Conservation (phyloP, 2,329 filamentous ascomycete species). For the Fusarium nodosum region DNA sequence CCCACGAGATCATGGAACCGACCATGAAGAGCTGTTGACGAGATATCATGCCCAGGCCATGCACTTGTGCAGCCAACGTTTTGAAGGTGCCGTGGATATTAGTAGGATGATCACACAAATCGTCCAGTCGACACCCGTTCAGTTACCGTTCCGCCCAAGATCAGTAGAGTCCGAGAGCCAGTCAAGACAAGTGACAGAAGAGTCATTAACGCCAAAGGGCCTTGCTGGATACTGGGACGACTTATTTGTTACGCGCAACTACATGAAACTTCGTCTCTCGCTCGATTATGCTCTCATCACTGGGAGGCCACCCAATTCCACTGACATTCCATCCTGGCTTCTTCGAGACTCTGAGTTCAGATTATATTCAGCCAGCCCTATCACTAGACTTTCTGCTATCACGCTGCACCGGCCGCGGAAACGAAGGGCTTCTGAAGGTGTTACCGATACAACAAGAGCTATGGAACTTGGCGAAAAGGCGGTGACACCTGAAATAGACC, state of each 20-base stretch:
- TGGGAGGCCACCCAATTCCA: background rate
- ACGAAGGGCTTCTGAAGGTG: slow-evolving; percentile 12
- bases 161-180: background rate
- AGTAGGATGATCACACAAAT: slow-evolving; percentile 30
- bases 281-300: slow-evolving; percentile 23
- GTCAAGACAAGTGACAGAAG: accelerated
- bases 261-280: slow-evolving; percentile 19
- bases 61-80: slow-evolving; percentile 14
- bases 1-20: background rate
- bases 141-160: background rate
- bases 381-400: background rate
- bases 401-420: background rate
- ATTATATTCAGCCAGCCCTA: background rate
- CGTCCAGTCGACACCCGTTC: slow-evolving; percentile 17
- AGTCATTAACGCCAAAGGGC: accelerated
- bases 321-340: background rate
- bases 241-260: slow-evolving; percentile 14
- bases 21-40: background rate
- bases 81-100: slow-evolving; percentile 20
- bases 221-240: slow-evolving; percentile 4
- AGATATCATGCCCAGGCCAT: slow-evolving; percentile 23
- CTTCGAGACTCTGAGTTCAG: background rate
- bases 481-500: accelerated
- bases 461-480: slow-evolving; percentile 1
- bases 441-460: background rate